Evolutionary conservation across 768 basidiomycete species (phyloP), one percentile per base, ranked within the genome.

Genomic region (Pleurotus cornucopiae): DNA sequence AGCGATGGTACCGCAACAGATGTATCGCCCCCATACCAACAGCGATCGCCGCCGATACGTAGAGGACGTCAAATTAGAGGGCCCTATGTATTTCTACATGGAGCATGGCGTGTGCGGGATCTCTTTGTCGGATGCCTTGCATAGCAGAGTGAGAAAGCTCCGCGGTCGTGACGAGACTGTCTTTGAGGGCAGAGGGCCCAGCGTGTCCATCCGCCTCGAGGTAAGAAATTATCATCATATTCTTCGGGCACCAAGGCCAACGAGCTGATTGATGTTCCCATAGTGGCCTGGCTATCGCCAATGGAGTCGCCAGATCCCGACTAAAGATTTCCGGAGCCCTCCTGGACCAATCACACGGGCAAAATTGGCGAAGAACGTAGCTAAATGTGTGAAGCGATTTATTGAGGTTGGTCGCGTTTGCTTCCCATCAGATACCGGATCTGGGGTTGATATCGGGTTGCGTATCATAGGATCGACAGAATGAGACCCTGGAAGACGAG

Each of bases 291-390:
- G 89, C 1, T 91, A 91, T 61, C 73, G 81, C 26, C 78, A 82
- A 46, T 91, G 88, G 88, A 87, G 84, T 55, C 79, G 86, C 55
- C 89, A 91, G 65, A 91, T 91, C 58, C 89, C 89, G 6, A 91
- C 89, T 1, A 83, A 84, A 67, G 89, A 91, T 68, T 91, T 90
- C 66, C 79, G 81, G 39, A 89, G 81, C 59, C 88, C 89, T 0
- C 89, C 88, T 39, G 80, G 86, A 5, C 88, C 85, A 2, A 89
- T 91, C 61, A 91, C 89, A 1, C 77, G 80, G 52, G 79, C 81
- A 16, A 91, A 91, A 64, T 75, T 91, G 13, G 89, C 87, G 0
- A 89, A 88, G 66, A 90, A 89, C 55, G 80, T 91, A 6, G 89
- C 88, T 1, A 89, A 88, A 68, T 87, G 87, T 60, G 77, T 91